These are phyloP conservation scores for Leccinum huronense DNA, from an alignment of 1,284 basidiomycete genomes.

Conservation along the genomic window DNA sequence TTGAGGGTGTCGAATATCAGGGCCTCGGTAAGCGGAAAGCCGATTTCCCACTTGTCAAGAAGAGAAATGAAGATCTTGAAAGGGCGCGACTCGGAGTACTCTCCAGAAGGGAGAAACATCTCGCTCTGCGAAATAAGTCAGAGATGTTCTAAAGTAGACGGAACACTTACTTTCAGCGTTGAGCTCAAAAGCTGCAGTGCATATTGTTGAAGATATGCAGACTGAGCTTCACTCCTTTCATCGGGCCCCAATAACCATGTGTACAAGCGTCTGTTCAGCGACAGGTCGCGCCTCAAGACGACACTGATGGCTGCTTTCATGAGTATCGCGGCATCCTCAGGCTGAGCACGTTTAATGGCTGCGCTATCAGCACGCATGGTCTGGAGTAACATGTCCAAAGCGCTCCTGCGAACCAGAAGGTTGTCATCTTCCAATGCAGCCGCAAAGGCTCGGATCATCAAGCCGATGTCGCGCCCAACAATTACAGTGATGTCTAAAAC, in stretches of 20 bases:
- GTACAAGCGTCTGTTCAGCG: constrained; percentile 90
- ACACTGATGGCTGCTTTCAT: constrained; percentile 80
- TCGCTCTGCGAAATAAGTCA: constrained; percentile 49
- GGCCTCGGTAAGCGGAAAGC: constrained; percentile 73
- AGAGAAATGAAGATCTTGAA: constrained; percentile 96
- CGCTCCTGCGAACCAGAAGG: constrained; percentile 79
- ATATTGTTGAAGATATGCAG: constrained; percentile 66
- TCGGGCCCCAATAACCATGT: constrained; percentile 88
- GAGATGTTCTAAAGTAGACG: constrained; percentile 1
- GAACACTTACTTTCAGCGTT: constrained; percentile 59
- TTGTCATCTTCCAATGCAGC: constrained; percentile 90
- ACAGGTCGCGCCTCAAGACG: constrained; percentile 89
- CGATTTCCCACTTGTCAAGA: constrained; percentile 97
- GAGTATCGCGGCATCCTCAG: constrained; percentile 69
- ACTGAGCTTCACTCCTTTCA: constrained; percentile 72
- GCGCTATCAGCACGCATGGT: constrained; percentile 72
- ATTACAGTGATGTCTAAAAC: constrained; percentile 65
- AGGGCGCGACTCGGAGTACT: constrained; percentile 77
- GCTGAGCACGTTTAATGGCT: constrained; percentile 63
- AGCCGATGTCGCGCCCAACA: constrained; percentile 83
- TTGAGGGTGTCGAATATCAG: constrained; percentile 81
- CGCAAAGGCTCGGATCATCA: constrained; percentile 91
- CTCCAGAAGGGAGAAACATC: constrained; percentile 67
- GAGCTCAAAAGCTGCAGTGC: constrained; percentile 66
- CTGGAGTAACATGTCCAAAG: constrained; percentile 78